Evolutionary conservation across 768 basidiomycete genomes (phyloP).

Genomic region (Hirschioporus abietinus): DNA sequence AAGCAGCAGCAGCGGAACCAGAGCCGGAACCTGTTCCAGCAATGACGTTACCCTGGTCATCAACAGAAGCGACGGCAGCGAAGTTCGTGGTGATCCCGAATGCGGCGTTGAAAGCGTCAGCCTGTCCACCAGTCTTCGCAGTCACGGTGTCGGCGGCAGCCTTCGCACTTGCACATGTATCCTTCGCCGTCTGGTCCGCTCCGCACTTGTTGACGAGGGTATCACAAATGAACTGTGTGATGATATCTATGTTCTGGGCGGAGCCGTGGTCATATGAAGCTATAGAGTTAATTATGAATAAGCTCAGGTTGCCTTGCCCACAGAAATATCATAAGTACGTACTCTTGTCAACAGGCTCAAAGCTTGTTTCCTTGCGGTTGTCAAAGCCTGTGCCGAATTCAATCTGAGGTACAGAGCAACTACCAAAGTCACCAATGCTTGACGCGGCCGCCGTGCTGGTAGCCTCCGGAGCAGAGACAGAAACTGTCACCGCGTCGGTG

Average conservation of each 20-base stretch:
- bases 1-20: slow-evolving; percentile 1
- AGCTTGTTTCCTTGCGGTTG: slow-evolving; percentile 14
- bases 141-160: slow-evolving; percentile 37
- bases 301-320: not conserved
- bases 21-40: slow-evolving; percentile 15
- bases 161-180: slow-evolving; percentile 37
- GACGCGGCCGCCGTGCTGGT: slow-evolving; percentile 15
- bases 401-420: slow-evolving; percentile 14
- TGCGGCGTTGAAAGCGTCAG: slow-evolving; percentile 54
- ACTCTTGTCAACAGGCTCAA: slow-evolving; percentile 11
- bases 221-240: slow-evolving; percentile 56
- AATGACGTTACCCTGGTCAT: slow-evolving; percentile 33
- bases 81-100: slow-evolving; percentile 27
- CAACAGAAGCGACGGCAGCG: slow-evolving; percentile 30
- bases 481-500: slow-evolving; percentile 10
- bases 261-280: slow-evolving; percentile 52
- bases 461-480: slow-evolving; percentile 14
- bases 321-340: not conserved
- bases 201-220: slow-evolving; percentile 46
- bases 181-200: slow-evolving; percentile 48
- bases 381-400: slow-evolving; percentile 17
- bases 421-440: slow-evolving; percentile 14
- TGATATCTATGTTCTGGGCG: slow-evolving; percentile 53
- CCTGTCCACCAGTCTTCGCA: slow-evolving; percentile 45
- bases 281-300: slow-evolving; percentile 12